A percentile compares a stretch with the other conserved stretches of the same genome.
These are phyloP conservation scores for Theobroma cacao DNA, from an alignment of 345 rosid species.

Conservation along the genomic window DNA sequence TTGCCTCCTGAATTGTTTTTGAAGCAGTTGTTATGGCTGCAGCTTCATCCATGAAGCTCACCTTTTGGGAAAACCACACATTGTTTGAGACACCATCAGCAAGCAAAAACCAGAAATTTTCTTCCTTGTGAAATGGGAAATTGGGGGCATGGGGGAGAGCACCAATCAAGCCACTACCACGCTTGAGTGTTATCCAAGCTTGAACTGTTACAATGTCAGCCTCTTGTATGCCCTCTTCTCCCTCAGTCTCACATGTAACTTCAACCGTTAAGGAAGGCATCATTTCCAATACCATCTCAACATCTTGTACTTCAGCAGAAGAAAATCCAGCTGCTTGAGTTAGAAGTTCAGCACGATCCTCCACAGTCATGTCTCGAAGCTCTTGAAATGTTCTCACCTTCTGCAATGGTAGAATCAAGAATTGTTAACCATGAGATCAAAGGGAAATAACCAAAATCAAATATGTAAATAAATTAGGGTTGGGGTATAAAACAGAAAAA, in stretches of 20 bases:
- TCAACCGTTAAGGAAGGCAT: constrained; percentile 84
- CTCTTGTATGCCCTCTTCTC: constrained; percentile 97
- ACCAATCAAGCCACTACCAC: constrained; percentile 70
- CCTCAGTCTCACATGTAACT: constrained; percentile 92
- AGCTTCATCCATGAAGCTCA: constrained; percentile 90
- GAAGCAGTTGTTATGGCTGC: constrained; percentile 78
- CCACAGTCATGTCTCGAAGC: constrained; percentile 58
- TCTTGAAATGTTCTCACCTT: constrained; percentile 90
- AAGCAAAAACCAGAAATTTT: constrained; percentile 88
- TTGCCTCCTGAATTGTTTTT: constrained; percentile 81
- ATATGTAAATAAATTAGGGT: not conserved
- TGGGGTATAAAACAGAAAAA: not conserved
- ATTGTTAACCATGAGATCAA: not conserved
- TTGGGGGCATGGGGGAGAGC: constrained; percentile 87
- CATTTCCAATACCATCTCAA: constrained; percentile 86
- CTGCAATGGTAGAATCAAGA: constrained; percentile 41
- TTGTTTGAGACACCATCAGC: constrained; percentile 74
- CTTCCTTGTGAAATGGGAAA: constrained; percentile 96
- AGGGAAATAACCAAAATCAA: not conserved
- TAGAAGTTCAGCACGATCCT: constrained; percentile 81
- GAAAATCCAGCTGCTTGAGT: constrained; percentile 80
- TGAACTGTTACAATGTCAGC: constrained; percentile 84
- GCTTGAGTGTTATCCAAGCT: constrained; percentile 84
- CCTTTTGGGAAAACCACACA: constrained; percentile 94
- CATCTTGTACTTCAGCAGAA: constrained; percentile 57